Evolutionary conservation across 176 grass and related monocot species (phyloP).

Genomic region (Aegilops tauschii): DNA sequence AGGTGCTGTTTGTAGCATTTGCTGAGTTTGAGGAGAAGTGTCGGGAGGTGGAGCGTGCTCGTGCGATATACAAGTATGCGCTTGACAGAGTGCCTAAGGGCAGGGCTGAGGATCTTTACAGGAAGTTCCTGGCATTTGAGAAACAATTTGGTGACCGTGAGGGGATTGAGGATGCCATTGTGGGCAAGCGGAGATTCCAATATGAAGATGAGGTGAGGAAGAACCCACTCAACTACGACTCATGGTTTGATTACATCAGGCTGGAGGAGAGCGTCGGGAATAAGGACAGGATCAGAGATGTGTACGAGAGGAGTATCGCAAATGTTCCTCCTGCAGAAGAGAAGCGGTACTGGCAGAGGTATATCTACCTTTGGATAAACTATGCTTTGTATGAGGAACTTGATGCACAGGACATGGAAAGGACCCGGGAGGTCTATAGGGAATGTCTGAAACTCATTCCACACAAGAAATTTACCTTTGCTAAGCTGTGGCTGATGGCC

Average conservation of each 20-base stretch:
- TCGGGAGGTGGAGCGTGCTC: slow-evolving; percentile 58
- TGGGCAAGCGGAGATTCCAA: slow-evolving; percentile 63
- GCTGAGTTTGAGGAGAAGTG: slow-evolving; percentile 78
- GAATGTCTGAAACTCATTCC: slow-evolving; percentile 75
- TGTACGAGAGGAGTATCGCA: slow-evolving; percentile 76
- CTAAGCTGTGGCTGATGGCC: slow-evolving; percentile 83
- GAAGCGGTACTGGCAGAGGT: slow-evolving; percentile 87
- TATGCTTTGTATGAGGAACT: slow-evolving; percentile 92
- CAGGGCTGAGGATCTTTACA: slow-evolving; percentile 70
- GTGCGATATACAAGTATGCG: slow-evolving; percentile 61
- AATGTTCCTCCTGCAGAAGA: slow-evolving; percentile 81
- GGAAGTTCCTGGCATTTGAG: slow-evolving; percentile 72
- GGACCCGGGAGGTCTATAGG: slow-evolving; percentile 70
- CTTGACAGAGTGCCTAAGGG: slow-evolving; percentile 71
- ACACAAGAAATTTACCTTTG: slow-evolving; percentile 81
- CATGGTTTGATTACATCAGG: slow-evolving; percentile 89
- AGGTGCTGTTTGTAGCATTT: slow-evolving; percentile 70
- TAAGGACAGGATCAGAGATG: slow-evolving; percentile 63
- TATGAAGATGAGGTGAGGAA: slow-evolving; percentile 88
- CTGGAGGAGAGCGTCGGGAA: slow-evolving; percentile 74
- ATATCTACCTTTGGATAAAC: slow-evolving; percentile 86
- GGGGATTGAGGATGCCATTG: slow-evolving; percentile 67
- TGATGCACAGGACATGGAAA: slow-evolving; percentile 58
- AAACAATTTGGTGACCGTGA: slow-evolving; percentile 60
- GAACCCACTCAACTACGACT: slow-evolving; percentile 82